Percentiles rank a stretch among this genome's conserved stretches.
These are phyloP conservation scores for Tetrapisispora iriomotensis DNA, from an alignment of 805 yeast genomes.

Conservation along the genomic window DNA sequence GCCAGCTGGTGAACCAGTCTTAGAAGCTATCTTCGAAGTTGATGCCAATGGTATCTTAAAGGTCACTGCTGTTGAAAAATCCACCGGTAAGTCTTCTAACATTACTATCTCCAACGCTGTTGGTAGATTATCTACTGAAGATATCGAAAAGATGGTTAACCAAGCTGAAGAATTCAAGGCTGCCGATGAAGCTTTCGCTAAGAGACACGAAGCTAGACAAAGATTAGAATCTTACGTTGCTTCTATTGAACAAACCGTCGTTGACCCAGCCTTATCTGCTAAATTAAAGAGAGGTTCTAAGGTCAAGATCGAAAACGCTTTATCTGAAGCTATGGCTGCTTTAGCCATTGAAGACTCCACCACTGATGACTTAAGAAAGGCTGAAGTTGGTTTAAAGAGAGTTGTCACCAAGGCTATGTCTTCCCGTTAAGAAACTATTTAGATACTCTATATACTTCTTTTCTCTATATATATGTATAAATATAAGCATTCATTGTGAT, in stretches of 20 bases:
- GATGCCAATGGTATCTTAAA: slow-evolving; percentile 99
- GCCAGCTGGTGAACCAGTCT: slow-evolving; percentile 60
- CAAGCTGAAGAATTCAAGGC: slow-evolving; percentile 99
- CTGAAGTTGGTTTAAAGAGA: slow-evolving; percentile 98
- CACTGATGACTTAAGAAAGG: slow-evolving; percentile 97
- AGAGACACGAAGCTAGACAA: slow-evolving; percentile 98
- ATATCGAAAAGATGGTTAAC: slow-evolving; percentile 95
- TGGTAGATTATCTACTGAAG: slow-evolving; percentile 94
- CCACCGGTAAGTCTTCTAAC: slow-evolving; percentile 45
- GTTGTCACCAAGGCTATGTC: slow-evolving; percentile 99
- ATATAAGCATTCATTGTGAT: slow-evolving; percentile 4
- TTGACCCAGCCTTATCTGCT: slow-evolving; percentile 96
- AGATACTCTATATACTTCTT: slow-evolving; percentile 2
- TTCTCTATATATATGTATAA: slow-evolving; percentile 3
- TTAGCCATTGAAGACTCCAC: slow-evolving; percentile 92
- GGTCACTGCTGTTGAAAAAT: slow-evolving; percentile 94
- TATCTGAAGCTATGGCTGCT: slow-evolving; percentile 96
- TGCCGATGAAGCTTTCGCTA: slow-evolving; percentile 98
- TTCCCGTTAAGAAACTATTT: slow-evolving; percentile 59
- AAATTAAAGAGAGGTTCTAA: slow-evolving; percentile 95
- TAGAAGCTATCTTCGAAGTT: slow-evolving; percentile 96
- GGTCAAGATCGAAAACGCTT: slow-evolving; percentile 95
- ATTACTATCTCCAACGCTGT: slow-evolving; percentile 98
- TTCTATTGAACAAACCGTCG: slow-evolving; percentile 88
- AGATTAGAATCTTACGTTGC: slow-evolving; percentile 97